Evolutionary conservation across 1,284 basidiomycete genomes (phyloP).

Genomic region (Erythrobasidium hasegawianum): DNA sequence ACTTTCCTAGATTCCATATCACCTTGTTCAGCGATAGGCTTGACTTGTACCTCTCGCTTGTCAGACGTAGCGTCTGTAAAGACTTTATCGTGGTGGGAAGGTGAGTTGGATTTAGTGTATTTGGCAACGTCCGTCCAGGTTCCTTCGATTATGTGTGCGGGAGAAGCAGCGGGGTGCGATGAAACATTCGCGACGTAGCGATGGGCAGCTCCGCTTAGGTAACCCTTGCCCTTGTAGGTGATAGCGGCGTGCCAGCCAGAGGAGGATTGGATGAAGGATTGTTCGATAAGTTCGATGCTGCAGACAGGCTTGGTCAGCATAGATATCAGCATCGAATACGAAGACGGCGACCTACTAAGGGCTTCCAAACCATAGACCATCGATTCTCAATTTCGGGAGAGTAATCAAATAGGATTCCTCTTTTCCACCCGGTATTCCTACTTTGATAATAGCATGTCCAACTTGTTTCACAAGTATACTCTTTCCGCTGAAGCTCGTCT

Average conservation of each 20-base stretch:
- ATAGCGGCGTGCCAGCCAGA: constrained; percentile 66
- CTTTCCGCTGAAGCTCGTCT: constrained; percentile 67
- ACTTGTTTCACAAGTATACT: constrained; percentile 91
- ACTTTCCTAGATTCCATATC: constrained; percentile 82
- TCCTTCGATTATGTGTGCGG: constrained; percentile 69
- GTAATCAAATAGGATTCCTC: constrained; percentile 84
- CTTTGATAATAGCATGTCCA: constrained; percentile 80
- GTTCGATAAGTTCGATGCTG: constrained; percentile 80
- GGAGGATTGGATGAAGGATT: constrained; percentile 76
- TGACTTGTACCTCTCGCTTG: constrained; percentile 68
- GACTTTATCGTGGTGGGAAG: constrained; percentile 49
- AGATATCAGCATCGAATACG: too few species aligned
- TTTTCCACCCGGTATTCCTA: constrained; percentile 59
- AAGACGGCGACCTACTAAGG: constrained; percentile 47
- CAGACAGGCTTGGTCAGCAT: not conserved
- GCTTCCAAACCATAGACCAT: constrained; percentile 48
- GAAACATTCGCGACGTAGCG: constrained; percentile 59
- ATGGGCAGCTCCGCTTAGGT: constrained; percentile 21
- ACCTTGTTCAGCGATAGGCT: constrained; percentile 61
- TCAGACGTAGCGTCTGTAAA: constrained; percentile 54
- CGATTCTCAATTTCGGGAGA: constrained; percentile 57
- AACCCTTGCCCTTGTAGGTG: constrained; percentile 49
- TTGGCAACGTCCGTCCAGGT: constrained; percentile 75
- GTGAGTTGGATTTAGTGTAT: constrained; percentile 42
- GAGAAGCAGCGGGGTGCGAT: constrained; percentile 46